These are phyloP conservation scores for Talaromyces thailandensis DNA, from an alignment of 495 filamentous ascomycete species.

Conservation along the genomic window DNA sequence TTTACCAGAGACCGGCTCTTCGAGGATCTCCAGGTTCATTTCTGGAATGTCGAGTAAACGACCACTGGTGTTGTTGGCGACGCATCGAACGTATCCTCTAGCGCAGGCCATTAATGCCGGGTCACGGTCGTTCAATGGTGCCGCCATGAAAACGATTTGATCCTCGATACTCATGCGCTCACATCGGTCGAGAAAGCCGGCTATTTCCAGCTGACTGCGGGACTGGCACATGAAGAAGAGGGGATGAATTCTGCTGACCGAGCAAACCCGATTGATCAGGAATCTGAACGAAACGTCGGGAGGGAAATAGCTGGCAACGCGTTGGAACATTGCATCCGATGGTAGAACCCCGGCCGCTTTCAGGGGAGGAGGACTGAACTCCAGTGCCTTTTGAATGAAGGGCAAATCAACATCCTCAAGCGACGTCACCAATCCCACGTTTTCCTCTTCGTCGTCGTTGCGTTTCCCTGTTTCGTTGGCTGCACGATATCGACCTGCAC, in stretches of 20 bases:
- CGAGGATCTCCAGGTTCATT: slow-evolving; percentile 61
- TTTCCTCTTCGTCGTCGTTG: slow-evolving; percentile 13
- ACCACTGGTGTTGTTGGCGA: slow-evolving; percentile 56
- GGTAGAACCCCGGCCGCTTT: slow-evolving; percentile 68
- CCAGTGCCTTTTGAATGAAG: slow-evolving; percentile 53
- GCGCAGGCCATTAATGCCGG: slow-evolving; percentile 27
- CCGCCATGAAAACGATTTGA: slow-evolving; percentile 63
- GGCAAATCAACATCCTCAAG: slow-evolving; percentile 62
- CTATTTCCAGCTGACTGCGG: slow-evolving; percentile 47
- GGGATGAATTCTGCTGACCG: slow-evolving; percentile 48
- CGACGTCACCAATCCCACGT: slow-evolving; percentile 71
- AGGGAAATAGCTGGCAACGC: slow-evolving; percentile 72
- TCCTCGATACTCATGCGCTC: slow-evolving; percentile 57
- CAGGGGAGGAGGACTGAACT: slow-evolving; percentile 53
- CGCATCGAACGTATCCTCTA: slow-evolving; percentile 52
- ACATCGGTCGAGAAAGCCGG: slow-evolving; percentile 61
- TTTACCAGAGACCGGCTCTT: slow-evolving; percentile 30
- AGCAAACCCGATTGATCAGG: slow-evolving; percentile 61
- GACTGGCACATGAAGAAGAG: slow-evolving; percentile 67
- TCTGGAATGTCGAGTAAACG: slow-evolving; percentile 53
- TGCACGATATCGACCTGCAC: slow-evolving; percentile 81
- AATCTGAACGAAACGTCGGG: slow-evolving; percentile 66
- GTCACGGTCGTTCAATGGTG: slow-evolving; percentile 42
- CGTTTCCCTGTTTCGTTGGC: slow-evolving; percentile 37
- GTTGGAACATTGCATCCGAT: slow-evolving; percentile 51